phyloP scores from a whole-genome alignment of 108 stramenopile species.

The Cyclotella sp. region DNA sequence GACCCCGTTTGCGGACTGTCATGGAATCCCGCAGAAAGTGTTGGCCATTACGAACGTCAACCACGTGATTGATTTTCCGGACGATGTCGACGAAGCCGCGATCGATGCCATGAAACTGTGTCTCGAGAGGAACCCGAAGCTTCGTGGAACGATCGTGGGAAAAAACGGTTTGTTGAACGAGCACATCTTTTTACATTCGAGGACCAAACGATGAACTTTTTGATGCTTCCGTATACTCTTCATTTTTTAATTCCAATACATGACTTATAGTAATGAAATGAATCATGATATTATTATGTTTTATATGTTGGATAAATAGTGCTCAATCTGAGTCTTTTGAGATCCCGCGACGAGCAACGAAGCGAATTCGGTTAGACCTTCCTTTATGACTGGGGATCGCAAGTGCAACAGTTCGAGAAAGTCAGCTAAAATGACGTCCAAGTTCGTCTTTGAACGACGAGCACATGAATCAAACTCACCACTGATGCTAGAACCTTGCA shows the following conservation, averaged over 20 bases:
- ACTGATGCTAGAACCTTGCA: conserved; percentile 73
- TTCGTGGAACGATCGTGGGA: conserved; percentile 83
- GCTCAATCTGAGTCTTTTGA: conserved; percentile 52
- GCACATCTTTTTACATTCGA: conserved; percentile 70
- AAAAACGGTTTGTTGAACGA: conserved; percentile 82
- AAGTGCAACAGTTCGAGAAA: conserved; percentile 3
- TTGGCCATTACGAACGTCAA: conserved; percentile 93
- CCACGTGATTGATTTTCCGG: conserved; percentile 80
- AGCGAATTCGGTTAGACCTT: conserved; percentile 46
- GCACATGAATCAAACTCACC: conserved; percentile 13
- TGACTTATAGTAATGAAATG: neutral
- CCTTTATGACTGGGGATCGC: conserved; percentile 37
- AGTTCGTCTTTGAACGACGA: neutral
- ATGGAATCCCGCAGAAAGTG: conserved; percentile 92
- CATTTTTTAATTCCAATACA: neutral
- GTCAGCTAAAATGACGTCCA: neutral
- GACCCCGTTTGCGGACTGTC: conserved; percentile 93
- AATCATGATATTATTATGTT: neutral
- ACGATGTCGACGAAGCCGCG: conserved; percentile 68
- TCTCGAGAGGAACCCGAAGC: conserved; percentile 74
- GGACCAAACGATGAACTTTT: conserved; percentile 8
- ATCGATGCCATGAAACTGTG: conserved; percentile 86
- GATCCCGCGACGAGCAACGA: conserved; percentile 33
- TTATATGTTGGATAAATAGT: conserved; percentile 43
- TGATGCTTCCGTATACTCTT: neutral